phyloP scores from a whole-genome alignment of 768 basidiomycete genomes.

The Lactarius evosmus region DNA sequence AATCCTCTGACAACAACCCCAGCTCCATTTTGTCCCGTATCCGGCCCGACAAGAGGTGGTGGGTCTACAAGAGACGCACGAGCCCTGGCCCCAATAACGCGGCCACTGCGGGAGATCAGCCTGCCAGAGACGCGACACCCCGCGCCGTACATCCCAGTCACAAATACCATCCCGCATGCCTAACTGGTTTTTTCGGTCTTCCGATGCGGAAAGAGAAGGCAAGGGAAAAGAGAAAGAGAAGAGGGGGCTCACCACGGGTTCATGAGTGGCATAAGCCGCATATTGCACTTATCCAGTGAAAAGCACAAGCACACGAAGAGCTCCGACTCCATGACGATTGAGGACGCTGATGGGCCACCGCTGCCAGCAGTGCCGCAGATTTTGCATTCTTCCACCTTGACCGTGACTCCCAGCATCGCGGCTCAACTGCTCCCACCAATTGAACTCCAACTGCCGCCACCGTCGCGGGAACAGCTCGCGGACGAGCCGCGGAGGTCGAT shows the following conservation, averaged over 20 bases:
- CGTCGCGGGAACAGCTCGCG: constrained; percentile 34
- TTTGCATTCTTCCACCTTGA: not conserved
- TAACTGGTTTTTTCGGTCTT: constrained; percentile 52
- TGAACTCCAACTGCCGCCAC: constrained; percentile 54
- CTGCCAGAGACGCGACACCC: constrained; percentile 31
- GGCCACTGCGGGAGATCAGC: constrained; percentile 33
- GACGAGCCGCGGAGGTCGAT: constrained; percentile 22
- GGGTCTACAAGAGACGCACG: constrained; percentile 43
- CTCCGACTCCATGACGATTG: constrained; percentile 38
- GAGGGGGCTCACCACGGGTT: constrained; percentile 45
- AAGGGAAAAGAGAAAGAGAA: constrained; percentile 32
- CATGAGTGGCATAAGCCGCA: constrained; percentile 60
- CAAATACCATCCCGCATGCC: constrained; percentile 30
- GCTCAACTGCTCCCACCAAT: constrained; percentile 48
- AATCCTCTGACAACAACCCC: constrained; percentile 33
- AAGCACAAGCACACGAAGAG: constrained; percentile 62
- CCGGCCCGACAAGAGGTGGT: constrained; percentile 58
- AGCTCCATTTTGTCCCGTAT: constrained; percentile 51
- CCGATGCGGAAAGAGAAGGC: constrained; percentile 27
- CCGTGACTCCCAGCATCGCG: constrained; percentile 30
- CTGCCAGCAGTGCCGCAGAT: constrained; percentile 24
- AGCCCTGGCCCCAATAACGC: constrained; percentile 44
- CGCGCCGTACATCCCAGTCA: constrained; percentile 33
- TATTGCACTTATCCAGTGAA: constrained; percentile 50
- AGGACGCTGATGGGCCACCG: constrained; percentile 18